Evolutionary conservation across 2,329 filamentous ascomycete species (phyloP).

Genomic region (Plenodomus lindquistii): DNA sequence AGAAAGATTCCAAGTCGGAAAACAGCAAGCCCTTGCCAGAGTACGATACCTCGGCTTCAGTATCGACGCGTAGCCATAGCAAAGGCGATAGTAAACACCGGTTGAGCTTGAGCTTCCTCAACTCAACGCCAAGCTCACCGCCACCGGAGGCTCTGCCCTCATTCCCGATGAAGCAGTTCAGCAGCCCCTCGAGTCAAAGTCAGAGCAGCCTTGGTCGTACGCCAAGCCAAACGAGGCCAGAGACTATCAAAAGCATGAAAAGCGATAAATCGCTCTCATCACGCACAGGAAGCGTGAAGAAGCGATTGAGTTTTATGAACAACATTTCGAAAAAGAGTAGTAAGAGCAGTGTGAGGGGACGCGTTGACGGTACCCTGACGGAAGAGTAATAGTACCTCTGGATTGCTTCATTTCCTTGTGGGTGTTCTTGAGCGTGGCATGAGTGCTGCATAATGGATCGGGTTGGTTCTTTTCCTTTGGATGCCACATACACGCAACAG

Average conservation of each 20-base stretch:
- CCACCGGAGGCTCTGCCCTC: conserved; percentile 34
- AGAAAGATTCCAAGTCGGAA: conserved; percentile 15
- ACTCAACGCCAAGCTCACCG: conserved; percentile 27
- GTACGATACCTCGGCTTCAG: conserved; percentile 26
- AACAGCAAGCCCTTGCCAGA: conserved; percentile 18
- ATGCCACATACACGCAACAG: background rate
- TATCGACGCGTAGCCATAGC: conserved; percentile 35
- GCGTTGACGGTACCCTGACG: conserved; percentile 33
- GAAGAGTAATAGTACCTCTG: conserved; percentile 32
- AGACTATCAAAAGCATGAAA: conserved; percentile 45
- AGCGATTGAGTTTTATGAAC: conserved; percentile 72
- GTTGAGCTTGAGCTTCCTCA: conserved; percentile 35
- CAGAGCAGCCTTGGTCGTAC: conserved; percentile 22
- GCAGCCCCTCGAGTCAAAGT: conserved; percentile 17
- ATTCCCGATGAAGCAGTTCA: conserved; percentile 18
- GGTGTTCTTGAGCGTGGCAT: background rate
- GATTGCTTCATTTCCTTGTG: conserved; percentile 4
- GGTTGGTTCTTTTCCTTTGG: background rate
- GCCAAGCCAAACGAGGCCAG: conserved; percentile 22
- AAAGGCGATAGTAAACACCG: conserved; percentile 37
- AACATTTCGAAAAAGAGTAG: conserved; percentile 72
- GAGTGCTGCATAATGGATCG: conserved; percentile 11
- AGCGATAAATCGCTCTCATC: conserved; percentile 48
- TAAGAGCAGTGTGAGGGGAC: conserved; percentile 53
- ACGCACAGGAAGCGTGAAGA: conserved; percentile 65